Percentiles rank a stretch among this genome's conserved stretches.
phyloP scores from a whole-genome alignment of 2,329 filamentous ascomycete species.

The Fusarium vanettenii region DNA sequence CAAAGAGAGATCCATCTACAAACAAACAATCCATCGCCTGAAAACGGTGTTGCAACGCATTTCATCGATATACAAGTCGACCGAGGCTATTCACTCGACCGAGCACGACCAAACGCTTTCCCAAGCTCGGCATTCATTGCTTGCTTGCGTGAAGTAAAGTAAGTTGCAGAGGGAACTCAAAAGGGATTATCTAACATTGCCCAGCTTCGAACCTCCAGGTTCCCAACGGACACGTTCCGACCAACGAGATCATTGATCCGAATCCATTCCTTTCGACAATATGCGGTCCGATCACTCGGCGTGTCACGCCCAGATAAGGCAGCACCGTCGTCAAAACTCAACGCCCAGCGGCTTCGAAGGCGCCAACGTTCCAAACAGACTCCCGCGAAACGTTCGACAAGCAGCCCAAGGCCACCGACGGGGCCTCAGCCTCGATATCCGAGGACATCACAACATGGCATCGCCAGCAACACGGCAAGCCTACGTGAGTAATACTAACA shows the following conservation, averaged over 20 bases:
- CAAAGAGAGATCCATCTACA: background rate
- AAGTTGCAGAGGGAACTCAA: background rate
- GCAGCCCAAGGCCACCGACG: conserved; percentile 72
- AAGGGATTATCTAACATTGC: background rate
- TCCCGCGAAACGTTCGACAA: conserved; percentile 58
- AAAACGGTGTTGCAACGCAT: conserved; percentile 45
- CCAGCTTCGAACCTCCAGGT: conserved; percentile 61
- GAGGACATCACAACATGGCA: conserved; percentile 63
- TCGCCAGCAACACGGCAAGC: conserved; percentile 46
- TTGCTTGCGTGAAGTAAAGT: conserved; percentile 84
- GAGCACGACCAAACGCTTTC: conserved; percentile 57
- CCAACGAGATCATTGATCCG: conserved; percentile 68
- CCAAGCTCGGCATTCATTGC: conserved; percentile 81
- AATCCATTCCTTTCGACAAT: conserved; percentile 73
- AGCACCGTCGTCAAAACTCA: conserved; percentile 87
- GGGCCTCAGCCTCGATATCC: conserved; percentile 85
- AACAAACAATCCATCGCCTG: conserved; percentile 32
- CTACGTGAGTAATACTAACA: conserved; percentile 66
- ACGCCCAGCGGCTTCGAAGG: conserved; percentile 83
- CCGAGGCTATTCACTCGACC: conserved; percentile 51
- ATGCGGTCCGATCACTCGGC: conserved; percentile 84
- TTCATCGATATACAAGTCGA: conserved; percentile 50
- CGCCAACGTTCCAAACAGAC: conserved; percentile 74
- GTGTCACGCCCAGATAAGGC: conserved; percentile 70
- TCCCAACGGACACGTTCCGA: conserved; percentile 60